Evolutionary conservation across 1,284 basidiomycete species (phyloP), one percentile per base, ranked within the genome.

Genomic region (Marasmius fiardii): DNA sequence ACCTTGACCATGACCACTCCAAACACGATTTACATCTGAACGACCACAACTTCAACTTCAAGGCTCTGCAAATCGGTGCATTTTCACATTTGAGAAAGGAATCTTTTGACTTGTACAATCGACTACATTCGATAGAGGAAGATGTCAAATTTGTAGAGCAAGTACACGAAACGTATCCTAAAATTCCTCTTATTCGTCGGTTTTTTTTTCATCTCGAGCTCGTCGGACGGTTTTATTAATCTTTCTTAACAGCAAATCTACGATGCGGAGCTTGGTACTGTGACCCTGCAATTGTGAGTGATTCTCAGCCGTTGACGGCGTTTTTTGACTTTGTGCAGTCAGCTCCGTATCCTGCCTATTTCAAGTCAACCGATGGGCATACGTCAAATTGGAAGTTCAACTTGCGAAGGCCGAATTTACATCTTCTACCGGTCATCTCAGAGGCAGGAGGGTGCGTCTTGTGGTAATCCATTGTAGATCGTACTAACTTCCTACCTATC

Each of bases 331-430:
- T 43, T 47, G 34, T 12, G 12, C 56, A 79, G 78, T 65, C 74
- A 10, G 70, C 67, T 16, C 54, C 69, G 33, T 64, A 73, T 43
- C 74, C 80, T 0, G 91, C 89, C 12, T 98, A 99, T 75, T 98
- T 98, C 81, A 99, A 99, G 71, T 96, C 94, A 0, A 98, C 95
- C 0, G 96, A 99, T 64, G 96, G 96, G 0, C 96, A 98, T 65
- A 88, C 84, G 60, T 81, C 84, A 28, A 86, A 92, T 65, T 95
- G 93, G 92, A 78, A 80, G 63, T 96, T 96, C 74, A 95, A 89
- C 65, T 73, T 96, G 4, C 79, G 94, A 20, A 76, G 96, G 14
- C 86, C 93, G 0, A 98, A 98, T 67, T 74, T 98, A 14, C 88
- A 93, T 53, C 71, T 98, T 0, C 72, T 98, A 1, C 73, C 81